These are phyloP conservation scores for Trichoderma polysporum DNA, from an alignment of 2,329 filamentous ascomycete species.

Conservation along the genomic window DNA sequence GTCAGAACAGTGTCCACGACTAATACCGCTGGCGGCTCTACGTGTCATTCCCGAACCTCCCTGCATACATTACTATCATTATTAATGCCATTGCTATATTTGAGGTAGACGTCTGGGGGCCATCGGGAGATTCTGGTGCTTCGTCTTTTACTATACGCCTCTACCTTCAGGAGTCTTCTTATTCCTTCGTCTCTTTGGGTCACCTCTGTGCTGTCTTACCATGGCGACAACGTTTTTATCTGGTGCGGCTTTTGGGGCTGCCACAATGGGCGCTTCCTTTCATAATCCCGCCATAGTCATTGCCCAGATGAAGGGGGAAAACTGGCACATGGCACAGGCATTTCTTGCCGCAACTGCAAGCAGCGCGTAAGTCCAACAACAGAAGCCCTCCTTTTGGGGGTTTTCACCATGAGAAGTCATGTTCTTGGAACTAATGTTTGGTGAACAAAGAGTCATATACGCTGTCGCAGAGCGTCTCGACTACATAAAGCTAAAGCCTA, in stretches of 20 bases:
- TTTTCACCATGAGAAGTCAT: not conserved
- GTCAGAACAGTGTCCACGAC: not conserved
- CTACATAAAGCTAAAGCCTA: conserved; percentile 46
- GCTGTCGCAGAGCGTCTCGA: conserved; percentile 45
- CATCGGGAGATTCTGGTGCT: not conserved
- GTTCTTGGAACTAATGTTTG: not conserved
- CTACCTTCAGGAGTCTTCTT: not conserved
- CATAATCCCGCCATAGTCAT: conserved; percentile 60
- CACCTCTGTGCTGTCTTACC: not conserved
- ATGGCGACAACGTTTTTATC: conserved; percentile 41
- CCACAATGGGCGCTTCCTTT: conserved; percentile 60
- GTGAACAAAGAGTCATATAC: conserved; percentile 43
- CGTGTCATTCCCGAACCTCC: not conserved
- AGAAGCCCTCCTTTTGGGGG: not conserved
- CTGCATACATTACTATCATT: not conserved
- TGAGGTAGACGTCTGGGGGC: not conserved
- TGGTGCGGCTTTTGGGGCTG: conserved; percentile 61
- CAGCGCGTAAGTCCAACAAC: conserved; percentile 52
- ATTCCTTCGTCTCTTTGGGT: not conserved
- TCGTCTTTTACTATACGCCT: not conserved
- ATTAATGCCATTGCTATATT: not conserved
- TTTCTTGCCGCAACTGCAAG: conserved; percentile 63
- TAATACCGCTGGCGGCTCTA: not conserved
- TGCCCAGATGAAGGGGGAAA: conserved; percentile 57
- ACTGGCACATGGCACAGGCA: conserved; percentile 65